Conservation (phyloP, 2,329 filamentous ascomycete genomes). For the Nigrograna mackinnonii region DNA sequence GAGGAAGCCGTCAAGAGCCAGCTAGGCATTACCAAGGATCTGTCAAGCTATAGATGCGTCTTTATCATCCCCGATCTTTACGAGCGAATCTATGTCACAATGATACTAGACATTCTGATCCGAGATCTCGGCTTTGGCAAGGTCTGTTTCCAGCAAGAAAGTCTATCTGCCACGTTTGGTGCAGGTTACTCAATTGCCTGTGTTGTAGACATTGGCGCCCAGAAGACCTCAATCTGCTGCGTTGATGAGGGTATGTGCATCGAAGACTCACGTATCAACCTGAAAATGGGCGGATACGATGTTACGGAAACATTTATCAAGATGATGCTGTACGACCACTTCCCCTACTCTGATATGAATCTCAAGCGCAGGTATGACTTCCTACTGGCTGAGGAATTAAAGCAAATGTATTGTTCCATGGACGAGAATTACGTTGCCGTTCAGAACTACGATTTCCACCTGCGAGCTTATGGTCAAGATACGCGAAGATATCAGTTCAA, state of each 20-base stretch:
- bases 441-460: constrained; percentile 85
- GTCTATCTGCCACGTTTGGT: constrained; percentile 90
- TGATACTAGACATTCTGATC: constrained; percentile 82
- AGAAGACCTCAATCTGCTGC: constrained; percentile 96
- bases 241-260: constrained; percentile 95
- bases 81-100: constrained; percentile 89
- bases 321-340: constrained; percentile 97
- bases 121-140: constrained; percentile 87
- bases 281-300: constrained; percentile 92
- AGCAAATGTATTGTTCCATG: constrained; percentile 90
- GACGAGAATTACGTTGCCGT: constrained; percentile 88
- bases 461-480: constrained; percentile 83
- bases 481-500: constrained; percentile 96
- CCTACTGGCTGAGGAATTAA: constrained; percentile 90
- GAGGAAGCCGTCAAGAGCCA: constrained; percentile 87
- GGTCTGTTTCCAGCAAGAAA: constrained; percentile 95
- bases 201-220: constrained; percentile 93
- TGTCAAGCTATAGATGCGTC: constrained; percentile 92
- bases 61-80: constrained; percentile 97
- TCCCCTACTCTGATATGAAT: constrained; percentile 95
- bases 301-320: constrained; percentile 94
- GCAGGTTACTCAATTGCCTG: constrained; percentile 93
- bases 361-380: constrained; percentile 89
- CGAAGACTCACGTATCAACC: constrained; percentile 91
- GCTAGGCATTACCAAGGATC: constrained; percentile 77